Evolutionary conservation across 2,329 filamentous ascomycete genomes (phyloP), one percentile per base, ranked within the genome.

Genomic region (Elsinoe batatas): DNA sequence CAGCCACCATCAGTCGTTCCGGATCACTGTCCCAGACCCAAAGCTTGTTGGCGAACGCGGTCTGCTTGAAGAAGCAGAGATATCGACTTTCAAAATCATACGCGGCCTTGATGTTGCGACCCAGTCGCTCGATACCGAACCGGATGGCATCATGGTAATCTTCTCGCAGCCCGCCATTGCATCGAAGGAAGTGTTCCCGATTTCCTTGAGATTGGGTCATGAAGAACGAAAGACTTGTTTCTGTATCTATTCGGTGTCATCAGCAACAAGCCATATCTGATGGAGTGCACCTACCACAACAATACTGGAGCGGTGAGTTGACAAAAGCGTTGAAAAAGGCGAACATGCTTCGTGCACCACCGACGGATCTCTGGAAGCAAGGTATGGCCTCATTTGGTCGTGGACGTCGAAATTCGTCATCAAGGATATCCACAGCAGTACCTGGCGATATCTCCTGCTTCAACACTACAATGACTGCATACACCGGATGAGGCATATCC

Each of bases 1-100:
- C 47, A 11, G 32, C 20, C 10, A 38, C 47, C 47, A 51, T 32
- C n/a, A 51, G 11, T 18, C 47, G 32, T 10, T 51, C 47, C 12
- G 47, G 47, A 26, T 51, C 47, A 18, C 47, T 51, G n/a, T 51
- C 47, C 47, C 47, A 51, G 15, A 51, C 32, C 32, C 35, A 51
- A 13, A 51, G 47, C 33, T 51, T 51, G n/a, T 36, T 35, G 15
- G 32, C 47, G 10, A 37, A 20, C 11, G 18, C 33, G 11, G 26
- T 37, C 33, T 38, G 17, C 26, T 51, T 51, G 18, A 51, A 51
- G 33, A 51, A 51, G 33, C 47, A 51, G 26, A 51, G 35, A 26
- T 51, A 51, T 26, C 47, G 47, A 51, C 47, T 51, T 38, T 37
- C 33, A 2, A 33, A 8, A 15, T 35, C 33, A 5, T 12, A 11